Percentiles rank a stretch among this genome's conserved stretches.
Conservation (phyloP, 1,139 yeast genomes). For the Yamadazyma membranifaciens region DNA sequence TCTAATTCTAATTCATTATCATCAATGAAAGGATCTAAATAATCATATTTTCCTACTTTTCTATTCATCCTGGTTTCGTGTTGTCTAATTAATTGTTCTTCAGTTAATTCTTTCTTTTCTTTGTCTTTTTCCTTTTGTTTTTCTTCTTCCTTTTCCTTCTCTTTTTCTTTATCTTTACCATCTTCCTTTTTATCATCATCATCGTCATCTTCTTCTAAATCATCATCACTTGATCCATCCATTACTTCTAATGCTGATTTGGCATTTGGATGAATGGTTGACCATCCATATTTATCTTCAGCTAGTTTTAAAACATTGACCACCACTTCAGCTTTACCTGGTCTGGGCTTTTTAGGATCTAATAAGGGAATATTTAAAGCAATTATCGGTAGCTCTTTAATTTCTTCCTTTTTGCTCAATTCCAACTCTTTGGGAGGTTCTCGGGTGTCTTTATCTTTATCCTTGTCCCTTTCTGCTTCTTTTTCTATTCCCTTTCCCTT, state of each 20-base stretch:
- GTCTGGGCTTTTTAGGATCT: conserved; percentile 48
- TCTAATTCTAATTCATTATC: conserved; percentile 92
- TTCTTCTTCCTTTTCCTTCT: conserved; percentile 38
- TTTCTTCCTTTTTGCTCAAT: conserved; percentile 22
- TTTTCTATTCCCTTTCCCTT: conserved; percentile 3
- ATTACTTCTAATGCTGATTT: conserved; percentile 57
- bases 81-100: conserved; percentile 45
- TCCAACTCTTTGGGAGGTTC: conserved; percentile 19
- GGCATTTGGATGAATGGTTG: conserved; percentile 68
- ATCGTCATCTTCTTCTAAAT: conserved; percentile 55
- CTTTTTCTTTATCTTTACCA: conserved; percentile 35
- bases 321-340: conserved; percentile 70
- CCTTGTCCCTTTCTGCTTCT: conserved; percentile 15
- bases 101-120: conserved; percentile 39
- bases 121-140: conserved; percentile 26
- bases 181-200: conserved; percentile 46
- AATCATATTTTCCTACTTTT: conserved; percentile 85
- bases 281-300: conserved; percentile 85
- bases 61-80: conserved; percentile 55
- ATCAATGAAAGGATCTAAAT: conserved; percentile 94
- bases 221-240: conserved; percentile 62
- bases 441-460: conserved; percentile 18
- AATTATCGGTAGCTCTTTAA: conserved; percentile 40
- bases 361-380: conserved; percentile 61
- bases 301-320: conserved; percentile 78